Percentiles rank a stretch among this genome's conserved stretches.
Conservation (phyloP, 2,329 filamentous ascomycete species). For the Fusarium sp. region DNA sequence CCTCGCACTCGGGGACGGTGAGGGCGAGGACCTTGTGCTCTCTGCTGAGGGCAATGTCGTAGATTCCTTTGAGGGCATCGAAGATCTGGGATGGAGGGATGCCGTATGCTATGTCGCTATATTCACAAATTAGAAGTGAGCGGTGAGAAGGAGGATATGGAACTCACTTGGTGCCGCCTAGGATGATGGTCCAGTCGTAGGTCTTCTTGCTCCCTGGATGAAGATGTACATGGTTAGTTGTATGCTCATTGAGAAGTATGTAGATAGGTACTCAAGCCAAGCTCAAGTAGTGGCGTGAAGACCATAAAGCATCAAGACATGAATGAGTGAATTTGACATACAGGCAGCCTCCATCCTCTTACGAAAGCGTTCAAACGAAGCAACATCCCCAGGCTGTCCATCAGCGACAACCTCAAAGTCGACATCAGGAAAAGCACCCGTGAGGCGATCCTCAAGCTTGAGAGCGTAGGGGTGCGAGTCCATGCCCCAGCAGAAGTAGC, state of each 20-base stretch:
- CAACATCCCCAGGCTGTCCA: slow-evolving; percentile 65
- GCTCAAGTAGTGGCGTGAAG: background rate
- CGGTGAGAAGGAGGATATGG: background rate
- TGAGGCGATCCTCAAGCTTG: slow-evolving; percentile 60
- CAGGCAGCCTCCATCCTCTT: slow-evolving; percentile 51
- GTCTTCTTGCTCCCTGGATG: slow-evolving; percentile 35
- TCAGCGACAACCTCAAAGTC: slow-evolving; percentile 60
- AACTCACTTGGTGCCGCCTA: slow-evolving; percentile 72
- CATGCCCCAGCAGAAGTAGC: slow-evolving; percentile 59
- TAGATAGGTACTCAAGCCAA: background rate
- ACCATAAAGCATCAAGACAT: background rate
- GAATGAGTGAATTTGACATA: slow-evolving; percentile 32
- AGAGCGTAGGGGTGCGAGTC: slow-evolving; percentile 65
- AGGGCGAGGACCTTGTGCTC: slow-evolving; percentile 70
- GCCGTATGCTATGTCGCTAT: slow-evolving; percentile 63
- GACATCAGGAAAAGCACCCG: slow-evolving; percentile 57
- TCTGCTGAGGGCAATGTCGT: slow-evolving; percentile 61
- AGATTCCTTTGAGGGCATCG: slow-evolving; percentile 61
- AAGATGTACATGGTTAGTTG: background rate
- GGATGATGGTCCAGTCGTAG: slow-evolving; percentile 72
- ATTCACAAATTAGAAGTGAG: background rate
- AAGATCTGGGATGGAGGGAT: slow-evolving; percentile 58
- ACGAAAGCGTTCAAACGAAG: slow-evolving; percentile 49
- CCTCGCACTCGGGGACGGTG: slow-evolving; percentile 68
- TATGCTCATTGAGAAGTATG: background rate